Conservation (phyloP, 2,329 filamentous ascomycete species). For the Pseudogymnoascus sp. region DNA sequence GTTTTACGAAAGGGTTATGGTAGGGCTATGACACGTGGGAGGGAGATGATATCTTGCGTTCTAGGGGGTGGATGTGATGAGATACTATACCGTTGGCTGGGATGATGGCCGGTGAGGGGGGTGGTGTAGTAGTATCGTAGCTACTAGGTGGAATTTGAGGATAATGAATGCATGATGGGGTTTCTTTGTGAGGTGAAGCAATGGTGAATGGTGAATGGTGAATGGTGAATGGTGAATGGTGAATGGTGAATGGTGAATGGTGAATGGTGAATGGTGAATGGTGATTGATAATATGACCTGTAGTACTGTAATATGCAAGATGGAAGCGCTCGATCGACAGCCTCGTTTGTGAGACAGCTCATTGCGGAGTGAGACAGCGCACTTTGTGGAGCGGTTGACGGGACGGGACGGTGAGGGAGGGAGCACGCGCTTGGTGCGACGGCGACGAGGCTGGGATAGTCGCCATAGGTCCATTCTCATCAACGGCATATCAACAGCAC, state of each 20-base stretch:
- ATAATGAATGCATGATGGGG: neutral
- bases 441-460: neutral
- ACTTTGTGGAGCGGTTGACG: neutral
- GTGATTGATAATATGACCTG: neutral
- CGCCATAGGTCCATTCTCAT: neutral
- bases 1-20: neutral
- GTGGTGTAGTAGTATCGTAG: neutral
- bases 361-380: neutral
- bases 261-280: neutral
- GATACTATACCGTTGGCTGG: neutral
- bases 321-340: neutral
- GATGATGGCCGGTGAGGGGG: neutral
- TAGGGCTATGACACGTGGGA: neutral
- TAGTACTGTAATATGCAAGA: neutral
- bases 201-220: neutral
- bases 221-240: neutral
- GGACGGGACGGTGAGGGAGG: neutral
- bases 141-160: constrained; percentile 1
- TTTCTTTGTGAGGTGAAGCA: neutral
- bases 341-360: neutral
- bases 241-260: neutral
- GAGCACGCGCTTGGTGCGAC: neutral
- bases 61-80: neutral
- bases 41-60: constrained; percentile 1
- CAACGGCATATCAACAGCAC: neutral